phyloP scores from a whole-genome alignment of 176 grass and related monocot genomes.

The Elymus sibiricus region DNA sequence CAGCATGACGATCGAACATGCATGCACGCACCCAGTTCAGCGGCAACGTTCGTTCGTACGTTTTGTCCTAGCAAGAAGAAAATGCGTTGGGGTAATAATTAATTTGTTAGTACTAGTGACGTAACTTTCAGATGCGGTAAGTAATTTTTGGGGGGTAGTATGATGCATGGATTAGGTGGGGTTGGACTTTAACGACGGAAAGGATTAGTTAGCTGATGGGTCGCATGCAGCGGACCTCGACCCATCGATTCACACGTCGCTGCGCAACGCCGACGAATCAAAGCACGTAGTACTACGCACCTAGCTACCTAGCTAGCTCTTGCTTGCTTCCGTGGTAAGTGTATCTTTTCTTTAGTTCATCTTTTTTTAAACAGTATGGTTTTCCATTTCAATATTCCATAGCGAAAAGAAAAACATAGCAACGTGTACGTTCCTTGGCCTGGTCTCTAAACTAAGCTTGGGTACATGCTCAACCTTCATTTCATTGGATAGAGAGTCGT shows the following conservation, averaged over 20 bases:
- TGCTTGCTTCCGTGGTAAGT: slow-evolving; percentile 29
- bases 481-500: too few relatives aligned
- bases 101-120: not conserved
- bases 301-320: not conserved
- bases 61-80: not conserved
- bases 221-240: slow-evolving; percentile 22
- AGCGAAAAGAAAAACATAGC: too few relatives aligned
- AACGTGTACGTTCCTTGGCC: too few relatives aligned
- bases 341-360: not conserved
- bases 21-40: not conserved
- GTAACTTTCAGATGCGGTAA: not conserved
- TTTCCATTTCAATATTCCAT: too few relatives aligned
- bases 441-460: too few relatives aligned
- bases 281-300: not conserved
- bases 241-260: slow-evolving; percentile 26
- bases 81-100: not conserved
- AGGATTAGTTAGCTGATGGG: slow-evolving; percentile 52
- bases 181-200: slow-evolving; percentile 39
- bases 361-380: too few relatives aligned
- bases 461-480: too few relatives aligned
- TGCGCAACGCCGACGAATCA: slow-evolving; percentile 36
- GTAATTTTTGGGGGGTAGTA: not conserved
- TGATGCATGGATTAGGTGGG: slow-evolving; percentile 39
- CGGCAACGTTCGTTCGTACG: not conserved
- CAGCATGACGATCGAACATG: not conserved